A percentile compares a stretch with the other conserved stretches of the same genome.
These are phyloP conservation scores for Vanderwaltozyma tropicalis DNA, from an alignment of 805 yeast genomes.

Conservation along the genomic window DNA sequence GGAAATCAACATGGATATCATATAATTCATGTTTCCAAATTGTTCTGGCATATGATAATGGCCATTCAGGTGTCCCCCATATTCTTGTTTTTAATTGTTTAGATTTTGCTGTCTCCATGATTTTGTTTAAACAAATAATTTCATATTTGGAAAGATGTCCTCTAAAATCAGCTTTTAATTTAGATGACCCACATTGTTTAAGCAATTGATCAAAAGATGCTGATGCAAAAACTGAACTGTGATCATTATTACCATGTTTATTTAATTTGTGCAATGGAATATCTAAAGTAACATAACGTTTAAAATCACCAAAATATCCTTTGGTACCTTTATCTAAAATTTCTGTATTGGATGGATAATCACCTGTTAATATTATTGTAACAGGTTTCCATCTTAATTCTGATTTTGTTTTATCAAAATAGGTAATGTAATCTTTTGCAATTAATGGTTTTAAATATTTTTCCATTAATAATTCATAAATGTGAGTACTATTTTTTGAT, in stretches of 20 bases:
- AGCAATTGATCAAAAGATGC: slow-evolving; percentile 29
- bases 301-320: slow-evolving; percentile 4
- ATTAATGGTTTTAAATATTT: slow-evolving; percentile 38
- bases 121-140: slow-evolving; percentile 13
- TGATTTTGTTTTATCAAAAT: slow-evolving; percentile 31
- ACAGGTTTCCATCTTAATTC: slow-evolving; percentile 41
- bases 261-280: slow-evolving; percentile 33
- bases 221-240: slow-evolving; percentile 31
- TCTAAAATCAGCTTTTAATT: slow-evolving; percentile 4
- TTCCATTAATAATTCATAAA: slow-evolving; percentile 37
- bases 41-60: slow-evolving; percentile 25
- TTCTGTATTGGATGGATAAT: slow-evolving; percentile 34
- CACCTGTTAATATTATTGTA: slow-evolving; percentile 57
- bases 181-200: slow-evolving; percentile 11
- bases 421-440: slow-evolving; percentile 40
- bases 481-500: slow-evolving; percentile 32
- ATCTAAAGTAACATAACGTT: slow-evolving; percentile 35
- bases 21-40: slow-evolving; percentile 38
- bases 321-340: slow-evolving; percentile 1
- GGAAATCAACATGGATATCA: slow-evolving; percentile 40
- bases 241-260: slow-evolving; percentile 6
- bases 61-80: slow-evolving; percentile 72
- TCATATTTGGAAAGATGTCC: slow-evolving; percentile 9
- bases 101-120: slow-evolving; percentile 37
- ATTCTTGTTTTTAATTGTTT: slow-evolving; percentile 46